Percentiles rank a stretch among this genome's conserved stretches.
phyloP scores from a whole-genome alignment of 441 rosid species.

The Kokia cookei region DNA sequence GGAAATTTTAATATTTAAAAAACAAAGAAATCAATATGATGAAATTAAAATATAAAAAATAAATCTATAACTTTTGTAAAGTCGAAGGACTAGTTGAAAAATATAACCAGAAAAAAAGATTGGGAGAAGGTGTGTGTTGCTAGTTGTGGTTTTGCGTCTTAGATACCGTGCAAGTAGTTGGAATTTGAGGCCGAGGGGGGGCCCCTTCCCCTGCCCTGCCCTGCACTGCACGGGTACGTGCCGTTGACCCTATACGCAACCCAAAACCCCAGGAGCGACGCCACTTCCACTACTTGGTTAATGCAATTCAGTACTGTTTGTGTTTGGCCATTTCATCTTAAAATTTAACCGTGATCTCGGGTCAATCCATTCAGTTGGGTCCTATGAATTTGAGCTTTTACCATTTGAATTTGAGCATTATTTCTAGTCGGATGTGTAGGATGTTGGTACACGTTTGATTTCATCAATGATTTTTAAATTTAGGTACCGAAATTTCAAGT shows the following conservation, averaged over 20 bases:
- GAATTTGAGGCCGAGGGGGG: neutral
- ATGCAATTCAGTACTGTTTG: neutral
- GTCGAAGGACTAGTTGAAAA: no score
- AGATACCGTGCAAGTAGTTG: neutral
- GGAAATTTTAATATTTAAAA: no score
- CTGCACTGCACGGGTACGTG: slow-evolving; percentile 23
- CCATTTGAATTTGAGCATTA: no score
- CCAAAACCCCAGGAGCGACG: slow-evolving; percentile 9
- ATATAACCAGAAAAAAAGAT: neutral
- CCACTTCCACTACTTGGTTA: neutral
- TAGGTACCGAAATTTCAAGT: no score
- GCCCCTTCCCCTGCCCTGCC: neutral
- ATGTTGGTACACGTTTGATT: no score
- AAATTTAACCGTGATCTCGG: neutral
- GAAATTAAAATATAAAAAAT: no score
- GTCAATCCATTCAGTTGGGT: neutral
- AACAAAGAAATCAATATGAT: no score
- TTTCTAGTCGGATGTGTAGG: no score
- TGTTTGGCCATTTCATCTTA: neutral
- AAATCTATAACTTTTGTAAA: no score
- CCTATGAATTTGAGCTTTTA: no score
- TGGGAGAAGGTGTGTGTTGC: neutral
- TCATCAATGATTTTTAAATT: no score
- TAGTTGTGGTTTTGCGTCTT: neutral
- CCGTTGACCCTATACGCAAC: slow-evolving; percentile 4